Percentiles rank a stretch among this genome's conserved stretches.
Evolutionary conservation across 2,329 filamentous ascomycete genomes (phyloP).

Genomic region (Emergomyces africanus): DNA sequence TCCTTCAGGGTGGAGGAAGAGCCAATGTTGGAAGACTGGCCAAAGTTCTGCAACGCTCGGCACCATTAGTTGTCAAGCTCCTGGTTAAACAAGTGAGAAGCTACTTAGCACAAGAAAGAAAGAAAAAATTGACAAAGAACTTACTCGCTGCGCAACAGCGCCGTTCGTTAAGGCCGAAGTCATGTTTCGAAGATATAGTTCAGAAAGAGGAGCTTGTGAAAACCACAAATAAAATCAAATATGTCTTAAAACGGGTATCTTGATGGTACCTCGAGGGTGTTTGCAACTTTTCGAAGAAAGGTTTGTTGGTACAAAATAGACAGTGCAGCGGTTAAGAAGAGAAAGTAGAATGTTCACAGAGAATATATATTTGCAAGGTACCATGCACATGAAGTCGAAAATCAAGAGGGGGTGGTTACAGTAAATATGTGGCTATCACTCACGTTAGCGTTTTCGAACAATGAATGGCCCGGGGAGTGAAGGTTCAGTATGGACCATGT

Average conservation of each 20-base stretch:
- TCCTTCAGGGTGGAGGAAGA: conserved; percentile 21
- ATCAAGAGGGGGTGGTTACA: not conserved
- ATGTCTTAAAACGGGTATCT: not conserved
- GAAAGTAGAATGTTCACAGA: conserved; percentile 3
- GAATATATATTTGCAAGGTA: conserved; percentile 18
- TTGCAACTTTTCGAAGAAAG: conserved; percentile 3
- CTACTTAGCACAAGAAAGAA: not conserved
- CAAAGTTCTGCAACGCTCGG: conserved; percentile 14
- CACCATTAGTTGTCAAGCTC: not conserved
- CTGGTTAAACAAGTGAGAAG: not conserved
- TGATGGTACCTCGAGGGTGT: conserved; percentile 6
- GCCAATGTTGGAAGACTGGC: conserved; percentile 28
- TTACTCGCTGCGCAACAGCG: conserved; percentile 26
- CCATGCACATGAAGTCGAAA: conserved; percentile 15
- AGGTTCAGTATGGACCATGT: not conserved
- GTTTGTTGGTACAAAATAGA: conserved; percentile 12
- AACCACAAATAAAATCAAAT: conserved; percentile 5
- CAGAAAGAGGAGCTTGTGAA: conserved; percentile 14
- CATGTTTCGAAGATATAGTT: conserved; percentile 16
- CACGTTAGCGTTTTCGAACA: not conserved
- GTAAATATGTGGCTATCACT: conserved; percentile 1
- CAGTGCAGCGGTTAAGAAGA: not conserved
- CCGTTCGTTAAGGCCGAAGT: conserved; percentile 25
- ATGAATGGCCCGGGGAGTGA: not conserved
- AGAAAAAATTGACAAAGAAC: conserved; percentile 9